Base-by-base conservation (phyloP, 768 basidiomycete genomes). In the Amanita brunnescens region DNA sequence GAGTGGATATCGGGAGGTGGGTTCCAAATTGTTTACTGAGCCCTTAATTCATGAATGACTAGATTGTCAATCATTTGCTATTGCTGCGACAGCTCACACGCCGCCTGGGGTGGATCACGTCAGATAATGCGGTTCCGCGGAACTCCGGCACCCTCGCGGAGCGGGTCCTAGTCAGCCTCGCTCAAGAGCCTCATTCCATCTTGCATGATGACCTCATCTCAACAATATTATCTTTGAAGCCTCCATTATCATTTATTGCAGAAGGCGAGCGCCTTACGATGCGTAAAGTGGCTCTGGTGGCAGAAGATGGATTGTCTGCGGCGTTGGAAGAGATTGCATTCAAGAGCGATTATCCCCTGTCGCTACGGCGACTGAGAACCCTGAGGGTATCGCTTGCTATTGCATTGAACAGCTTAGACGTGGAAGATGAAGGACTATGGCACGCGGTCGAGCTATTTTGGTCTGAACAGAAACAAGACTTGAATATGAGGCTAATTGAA, bases 41-140 rank as follows among this genome's bases (percentile, higher is more conserved):
- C 32, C 6, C 12, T 24, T 9, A 52, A 29, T 23, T 2, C 18
- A 29, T 37, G 39, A 6, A n/a, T 47, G 39, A 26, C 62, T 58
- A 83, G 88, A 84, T 90, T 42, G 75, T 87, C 26, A 85, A 88
- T 55, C 83, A 85, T 58, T 70, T 88, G 6, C 68, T 91, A 12
- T 72, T 86, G 13, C 65, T 89, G 21, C 80, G 82, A 5, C 87
- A 88, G 62, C 75, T 88, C 64, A 79, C 80, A 0, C 79, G 80
- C 47, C 81, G 87, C 8, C 69, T 91, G 20, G 80, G 79, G 56
- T 86, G 85, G 69, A 85, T 87, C 63, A 79, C 77, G n/a, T 73
- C 73, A 14, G 79, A 80, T 49, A 78, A 80, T 49, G 71, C 76
- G 41, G 69, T 76, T 9, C 88, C 86, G 0, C 73, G 77, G 23